phyloP scores from a whole-genome alignment of 768 basidiomycete genomes.

The Suillus occidentalis region DNA sequence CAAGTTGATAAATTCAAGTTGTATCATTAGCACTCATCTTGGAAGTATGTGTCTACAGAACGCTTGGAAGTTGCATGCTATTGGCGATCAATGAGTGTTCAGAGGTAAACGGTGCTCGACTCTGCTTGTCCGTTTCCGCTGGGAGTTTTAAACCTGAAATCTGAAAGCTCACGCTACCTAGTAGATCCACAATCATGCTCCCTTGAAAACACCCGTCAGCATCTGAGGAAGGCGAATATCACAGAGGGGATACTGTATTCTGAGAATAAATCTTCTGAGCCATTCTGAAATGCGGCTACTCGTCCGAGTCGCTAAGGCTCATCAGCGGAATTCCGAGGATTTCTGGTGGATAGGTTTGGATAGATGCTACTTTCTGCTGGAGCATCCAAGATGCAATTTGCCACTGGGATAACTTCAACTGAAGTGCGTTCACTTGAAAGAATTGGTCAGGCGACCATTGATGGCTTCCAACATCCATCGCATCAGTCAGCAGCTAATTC shows the following conservation, averaged over 20 bases:
- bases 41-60: background rate
- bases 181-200: background rate
- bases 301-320: background rate
- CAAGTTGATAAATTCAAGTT: background rate
- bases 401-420: background rate
- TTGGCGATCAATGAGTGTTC: background rate
- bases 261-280: background rate
- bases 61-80: background rate
- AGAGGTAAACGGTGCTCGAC: background rate
- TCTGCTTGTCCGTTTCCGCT: background rate
- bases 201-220: background rate
- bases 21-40: constrained; percentile 1
- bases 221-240: background rate
- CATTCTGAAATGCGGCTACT: background rate
- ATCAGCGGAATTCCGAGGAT: background rate
- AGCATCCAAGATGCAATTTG: background rate
- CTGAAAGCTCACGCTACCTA: background rate
- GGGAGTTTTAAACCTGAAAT: background rate
- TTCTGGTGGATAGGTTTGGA: background rate
- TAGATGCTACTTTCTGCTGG: background rate
- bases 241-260: background rate
- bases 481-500: too few relatives aligned
- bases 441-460: too few relatives aligned
- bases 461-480: too few relatives aligned
- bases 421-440: too few relatives aligned